A percentile compares a stretch with the other conserved stretches of the same genome.
Evolutionary conservation across 2,329 filamentous ascomycete genomes (phyloP).

Genomic region (Neocatenulostroma microsporum): DNA sequence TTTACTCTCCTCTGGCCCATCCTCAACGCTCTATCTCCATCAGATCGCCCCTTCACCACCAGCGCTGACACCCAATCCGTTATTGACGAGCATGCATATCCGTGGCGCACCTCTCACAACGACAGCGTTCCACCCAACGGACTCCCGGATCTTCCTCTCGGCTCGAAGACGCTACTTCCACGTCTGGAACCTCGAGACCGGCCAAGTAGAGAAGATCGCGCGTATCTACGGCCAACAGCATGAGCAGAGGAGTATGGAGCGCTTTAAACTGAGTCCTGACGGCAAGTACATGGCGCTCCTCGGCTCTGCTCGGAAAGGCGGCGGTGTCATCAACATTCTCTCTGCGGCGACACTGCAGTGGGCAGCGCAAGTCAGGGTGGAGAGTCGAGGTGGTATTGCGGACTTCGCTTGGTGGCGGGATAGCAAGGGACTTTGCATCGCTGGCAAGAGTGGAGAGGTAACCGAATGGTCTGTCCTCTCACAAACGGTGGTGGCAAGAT

Average conservation of each 20-base stretch:
- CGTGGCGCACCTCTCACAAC: conserved; percentile 72
- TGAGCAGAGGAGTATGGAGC: conserved; percentile 86
- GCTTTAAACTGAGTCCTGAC: conserved; percentile 78
- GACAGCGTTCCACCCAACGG: conserved; percentile 64
- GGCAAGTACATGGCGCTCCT: conserved; percentile 78
- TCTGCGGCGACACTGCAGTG: conserved; percentile 76
- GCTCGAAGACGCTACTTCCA: conserved; percentile 89
- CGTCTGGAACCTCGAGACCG: conserved; percentile 80
- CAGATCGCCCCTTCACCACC: conserved; percentile 69
- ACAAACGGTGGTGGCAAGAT: conserved; percentile 66
- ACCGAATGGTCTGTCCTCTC: conserved; percentile 74
- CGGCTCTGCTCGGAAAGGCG: conserved; percentile 75
- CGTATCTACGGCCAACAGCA: conserved; percentile 66
- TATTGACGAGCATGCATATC: conserved; percentile 82
- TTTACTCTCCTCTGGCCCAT: conserved; percentile 78
- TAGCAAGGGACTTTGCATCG: conserved; percentile 71
- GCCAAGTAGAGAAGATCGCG: conserved; percentile 73
- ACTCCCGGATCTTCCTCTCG: conserved; percentile 80
- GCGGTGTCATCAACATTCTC: conserved; percentile 80
- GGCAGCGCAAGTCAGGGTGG: conserved; percentile 72
- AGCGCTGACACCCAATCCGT: conserved; percentile 70
- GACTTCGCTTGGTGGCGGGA: conserved; percentile 92
- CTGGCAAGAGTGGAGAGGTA: conserved; percentile 79
- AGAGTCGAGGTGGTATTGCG: conserved; percentile 73
- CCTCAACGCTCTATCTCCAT: conserved; percentile 79